These are phyloP conservation scores for Krasilnikovozyma curviuscula DNA, from an alignment of 768 basidiomycete genomes.

Conservation along the genomic window DNA sequence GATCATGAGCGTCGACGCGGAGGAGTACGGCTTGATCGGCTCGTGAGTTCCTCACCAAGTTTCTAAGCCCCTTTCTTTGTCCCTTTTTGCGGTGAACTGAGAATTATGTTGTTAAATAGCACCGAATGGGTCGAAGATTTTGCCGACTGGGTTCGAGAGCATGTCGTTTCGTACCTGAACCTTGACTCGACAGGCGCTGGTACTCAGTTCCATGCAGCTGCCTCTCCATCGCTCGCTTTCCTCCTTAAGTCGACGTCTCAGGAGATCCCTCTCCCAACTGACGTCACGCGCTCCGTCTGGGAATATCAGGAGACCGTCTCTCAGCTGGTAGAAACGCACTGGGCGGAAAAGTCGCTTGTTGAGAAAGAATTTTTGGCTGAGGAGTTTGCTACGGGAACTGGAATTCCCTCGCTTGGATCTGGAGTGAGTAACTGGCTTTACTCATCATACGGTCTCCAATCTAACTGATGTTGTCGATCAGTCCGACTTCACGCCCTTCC, in stretches of 20 bases:
- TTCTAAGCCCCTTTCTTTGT: not conserved
- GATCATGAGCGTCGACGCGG: constrained; percentile 57
- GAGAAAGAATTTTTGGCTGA: constrained; percentile 14
- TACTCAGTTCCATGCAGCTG: constrained; percentile 34
- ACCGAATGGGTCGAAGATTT: constrained; percentile 95
- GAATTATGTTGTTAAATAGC: no score
- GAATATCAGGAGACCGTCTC: constrained; percentile 37
- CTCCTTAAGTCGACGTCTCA: constrained; percentile 49
- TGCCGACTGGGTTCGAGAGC: constrained; percentile 50
- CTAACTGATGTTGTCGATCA: not conserved
- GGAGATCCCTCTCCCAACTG: constrained; percentile 54
- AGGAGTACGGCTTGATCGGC: constrained; percentile 36
- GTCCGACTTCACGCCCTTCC: constrained; percentile 79
- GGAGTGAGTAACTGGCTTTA: constrained; percentile 14
- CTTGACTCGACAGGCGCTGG: constrained; percentile 50
- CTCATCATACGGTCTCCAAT: no score
- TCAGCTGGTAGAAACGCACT: not conserved
- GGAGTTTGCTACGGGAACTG: constrained; percentile 18
- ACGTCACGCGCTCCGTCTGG: constrained; percentile 50
- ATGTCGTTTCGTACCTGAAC: constrained; percentile 75
- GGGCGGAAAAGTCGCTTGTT: not conserved
- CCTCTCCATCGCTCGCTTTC: constrained; percentile 43
- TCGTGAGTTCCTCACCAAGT: constrained; percentile 23
- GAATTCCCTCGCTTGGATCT: constrained; percentile 42
- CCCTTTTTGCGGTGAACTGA: no score